Evolutionary conservation across 2,329 filamentous ascomycete genomes (phyloP), one percentile per base, ranked within the genome.

Genomic region (Penicillium corylophilum): DNA sequence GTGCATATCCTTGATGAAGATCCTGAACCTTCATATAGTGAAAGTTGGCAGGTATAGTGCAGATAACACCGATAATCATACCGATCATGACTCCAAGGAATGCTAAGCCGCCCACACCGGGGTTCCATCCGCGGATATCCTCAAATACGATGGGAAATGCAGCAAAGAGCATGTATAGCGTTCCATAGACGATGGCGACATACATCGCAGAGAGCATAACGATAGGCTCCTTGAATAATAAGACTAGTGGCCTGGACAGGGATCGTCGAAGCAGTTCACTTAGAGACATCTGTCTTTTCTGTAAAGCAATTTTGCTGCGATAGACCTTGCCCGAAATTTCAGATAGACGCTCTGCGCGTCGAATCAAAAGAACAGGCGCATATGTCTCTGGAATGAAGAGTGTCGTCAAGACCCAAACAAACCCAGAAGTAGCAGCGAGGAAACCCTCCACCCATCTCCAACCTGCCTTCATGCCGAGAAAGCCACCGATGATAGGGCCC

Each of bases 371-470:
- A 8, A 79, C 75, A 0, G 78, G 78, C 0, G 71, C 70, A 52
- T 79, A 81, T 1, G 66, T 69, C 38, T 69, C 65, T 1, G 65
- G 66, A 3, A 69, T 44, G 10, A 64, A 43, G 8, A 65, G 50
- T 16, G 57, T 48, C 8, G 62, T 54, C 7, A 57, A 46, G 2
- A 70, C 52, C 64, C 81, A 85, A 31, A 86, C 75, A 6, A 77
- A 67, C 8, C 82, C 83, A 2, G 82, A 83, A 65, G 87, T 85
- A 47, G 82, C 81, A 33, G 82, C 78, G 59, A 83, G 78, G 42
- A 87, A 69, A 1, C 82, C 83, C 63, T 81, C 74, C 10, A 88
- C 80, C 86, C 86, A 88, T 58, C 84, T 75, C 86, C 86, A 88
- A 9, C 84, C 85, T 16, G 79, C 79, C 2, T 76, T 74, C 57